Conservation (phyloP, 768 basidiomycete genomes). For the Amanita muscaria region DNA sequence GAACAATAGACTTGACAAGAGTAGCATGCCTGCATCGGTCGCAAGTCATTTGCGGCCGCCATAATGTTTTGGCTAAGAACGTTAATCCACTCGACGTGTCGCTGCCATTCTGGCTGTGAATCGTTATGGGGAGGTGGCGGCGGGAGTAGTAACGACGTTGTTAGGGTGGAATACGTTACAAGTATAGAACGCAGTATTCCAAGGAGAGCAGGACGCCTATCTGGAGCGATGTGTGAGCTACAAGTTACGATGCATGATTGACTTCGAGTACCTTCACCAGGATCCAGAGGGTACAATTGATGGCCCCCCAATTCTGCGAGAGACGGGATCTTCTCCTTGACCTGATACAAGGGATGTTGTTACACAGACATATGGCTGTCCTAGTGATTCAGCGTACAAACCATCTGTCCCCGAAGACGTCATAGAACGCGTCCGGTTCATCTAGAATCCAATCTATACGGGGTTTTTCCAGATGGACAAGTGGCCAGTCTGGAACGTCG, state of each 20-base stretch:
- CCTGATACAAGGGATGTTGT: slow-evolving; percentile 29
- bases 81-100: slow-evolving; percentile 73
- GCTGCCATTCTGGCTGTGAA: slow-evolving; percentile 60
- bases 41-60: slow-evolving; percentile 82
- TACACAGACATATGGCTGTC: slow-evolving; percentile 7
- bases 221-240: slow-evolving; percentile 26
- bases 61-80: slow-evolving; percentile 80
- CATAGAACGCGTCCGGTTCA: slow-evolving; percentile 64
- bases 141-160: slow-evolving; percentile 59
- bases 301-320: slow-evolving; percentile 74
- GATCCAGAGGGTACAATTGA: slow-evolving; percentile 73
- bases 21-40: slow-evolving; percentile 73
- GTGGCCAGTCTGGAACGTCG: slow-evolving; percentile 72
- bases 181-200: slow-evolving; percentile 70
- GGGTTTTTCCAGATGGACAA: slow-evolving; percentile 74
- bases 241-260: not conserved
- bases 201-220: slow-evolving; percentile 67
- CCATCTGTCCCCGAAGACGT: slow-evolving; percentile 84
- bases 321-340: slow-evolving; percentile 77
- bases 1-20: not conserved
- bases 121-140: slow-evolving; percentile 41
- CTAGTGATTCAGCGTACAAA: slow-evolving; percentile 49
- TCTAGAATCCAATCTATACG: slow-evolving; percentile 87
- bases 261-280: slow-evolving; percentile 42
- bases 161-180: slow-evolving; percentile 68